phyloP scores from a whole-genome alignment of 768 basidiomycete genomes.

The Sporobolomyces phaffii region DNA sequence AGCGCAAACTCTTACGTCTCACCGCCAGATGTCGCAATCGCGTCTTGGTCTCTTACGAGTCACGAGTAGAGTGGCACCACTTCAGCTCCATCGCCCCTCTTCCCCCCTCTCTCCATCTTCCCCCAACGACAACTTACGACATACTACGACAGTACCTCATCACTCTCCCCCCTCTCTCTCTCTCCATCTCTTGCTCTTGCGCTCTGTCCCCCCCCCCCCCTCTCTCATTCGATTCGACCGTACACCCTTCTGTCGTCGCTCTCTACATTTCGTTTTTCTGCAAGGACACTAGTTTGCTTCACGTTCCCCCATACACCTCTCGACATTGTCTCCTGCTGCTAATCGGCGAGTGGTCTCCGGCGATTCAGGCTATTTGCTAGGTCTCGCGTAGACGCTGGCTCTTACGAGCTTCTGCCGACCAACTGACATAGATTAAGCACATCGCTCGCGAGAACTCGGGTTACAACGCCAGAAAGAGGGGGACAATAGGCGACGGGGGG shows the following conservation, averaged over 20 bases:
- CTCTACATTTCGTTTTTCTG: neutral
- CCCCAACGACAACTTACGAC: neutral
- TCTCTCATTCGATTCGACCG: no score
- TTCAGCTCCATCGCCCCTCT: neutral
- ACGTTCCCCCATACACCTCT: no score
- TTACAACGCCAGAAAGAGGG: no score
- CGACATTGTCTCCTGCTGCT: no score
- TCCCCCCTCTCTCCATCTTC: no score
- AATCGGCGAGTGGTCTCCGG: no score
- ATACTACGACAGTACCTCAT: neutral
- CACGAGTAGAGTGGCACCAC: slow-evolving; percentile 17
- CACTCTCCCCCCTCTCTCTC: neutral
- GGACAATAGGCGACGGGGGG: no score
- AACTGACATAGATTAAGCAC: no score
- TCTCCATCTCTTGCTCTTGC: neutral
- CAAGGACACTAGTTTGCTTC: neutral
- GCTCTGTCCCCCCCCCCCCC: neutral
- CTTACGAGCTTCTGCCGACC: no score
- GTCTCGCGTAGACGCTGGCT: no score
- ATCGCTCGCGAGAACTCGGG: no score
- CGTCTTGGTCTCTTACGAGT: slow-evolving; percentile 22
- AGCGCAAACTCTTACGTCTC: slow-evolving; percentile 53
- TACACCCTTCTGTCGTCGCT: neutral
- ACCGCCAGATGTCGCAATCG: slow-evolving; percentile 50
- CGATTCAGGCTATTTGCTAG: no score